Evolutionary conservation across 2,329 filamentous ascomycete genomes (phyloP), one percentile per base, ranked within the genome.

Genomic region (Aspergillus carbonarius): DNA sequence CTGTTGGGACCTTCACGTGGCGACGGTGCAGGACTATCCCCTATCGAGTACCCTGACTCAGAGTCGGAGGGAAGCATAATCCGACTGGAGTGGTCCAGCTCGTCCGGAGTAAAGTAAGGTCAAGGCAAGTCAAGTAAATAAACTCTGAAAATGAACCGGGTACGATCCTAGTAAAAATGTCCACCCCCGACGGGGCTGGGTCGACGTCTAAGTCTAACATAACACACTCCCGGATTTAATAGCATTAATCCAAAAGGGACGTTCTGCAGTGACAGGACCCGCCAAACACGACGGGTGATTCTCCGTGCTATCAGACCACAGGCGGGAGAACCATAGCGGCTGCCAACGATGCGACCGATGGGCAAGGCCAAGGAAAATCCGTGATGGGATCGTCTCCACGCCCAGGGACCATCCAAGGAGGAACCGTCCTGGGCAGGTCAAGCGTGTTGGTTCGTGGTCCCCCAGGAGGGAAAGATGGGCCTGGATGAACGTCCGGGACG

Each of bases 21-120:
- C 51, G 20, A 54, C 34, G 51, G 57, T 55, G 51, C 55, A 58
- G 50, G 52, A 50, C 58, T 58, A 60, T 58, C 46, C 59, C 53
- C 32, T 30, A 55, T 55, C 27, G n/a, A 58, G 59, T 44, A 58
- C 54, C 44, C 55, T 52, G 59, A 55, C 35, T 54, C 37, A 48
- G 44, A 48, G 44, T 25, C 25, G 44, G 23, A 30, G n/a, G 44
- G 44, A 48, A 48, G 44, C 44, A 48, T 48, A 48, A 48, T 48
- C 27, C 44, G 44, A 48, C 25, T 32, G 30, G 44, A 27, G 25
- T 48, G 44, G 44, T 17, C 44, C 44, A 48, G 25, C 23, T 48
- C n/a, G 44, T 30, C 44, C 44, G 44, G 44, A 48, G 27, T 32
- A 47, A 23, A 23, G 23, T 23, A 23, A 23, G 5, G 23, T 23